phyloP scores from a whole-genome alignment of 2,329 filamentous ascomycete species.

The Cladosporium sp. region DNA sequence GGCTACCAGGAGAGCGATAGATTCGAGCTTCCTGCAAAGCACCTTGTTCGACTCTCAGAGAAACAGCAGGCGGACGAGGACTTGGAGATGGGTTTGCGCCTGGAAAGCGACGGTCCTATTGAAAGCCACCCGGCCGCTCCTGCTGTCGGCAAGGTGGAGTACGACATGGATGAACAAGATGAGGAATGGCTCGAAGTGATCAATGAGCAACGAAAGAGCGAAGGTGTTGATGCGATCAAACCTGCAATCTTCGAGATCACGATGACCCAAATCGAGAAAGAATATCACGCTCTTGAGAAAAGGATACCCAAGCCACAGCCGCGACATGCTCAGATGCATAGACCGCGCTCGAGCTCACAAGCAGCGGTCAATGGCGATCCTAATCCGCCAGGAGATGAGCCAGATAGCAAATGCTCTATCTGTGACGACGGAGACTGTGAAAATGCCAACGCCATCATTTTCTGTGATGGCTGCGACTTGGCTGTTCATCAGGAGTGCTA shows the following conservation, averaged over 20 bases:
- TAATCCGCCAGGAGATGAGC: constrained; percentile 75
- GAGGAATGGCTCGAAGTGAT: constrained; percentile 89
- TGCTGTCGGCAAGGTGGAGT: constrained; percentile 76
- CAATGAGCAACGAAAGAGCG: constrained; percentile 69
- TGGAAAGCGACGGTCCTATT: constrained; percentile 51
- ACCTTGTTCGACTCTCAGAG: constrained; percentile 60
- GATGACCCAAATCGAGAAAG: constrained; percentile 98
- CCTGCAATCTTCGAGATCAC: constrained; percentile 95
- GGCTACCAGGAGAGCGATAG: constrained; percentile 94
- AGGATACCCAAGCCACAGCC: constrained; percentile 95
- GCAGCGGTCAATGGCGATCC: constrained; percentile 94
- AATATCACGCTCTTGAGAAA: constrained; percentile 95
- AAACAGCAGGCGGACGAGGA: constrained; percentile 60
- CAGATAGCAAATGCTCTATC: constrained; percentile 94
- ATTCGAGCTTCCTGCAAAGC: constrained; percentile 71
- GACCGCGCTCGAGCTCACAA: constrained; percentile 86
- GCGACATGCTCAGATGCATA: constrained; percentile 89
- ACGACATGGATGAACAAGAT: constrained; percentile 99
- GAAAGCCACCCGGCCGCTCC: constrained; percentile 50
- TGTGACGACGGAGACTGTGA: constrained; percentile 99
- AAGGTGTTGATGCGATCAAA: constrained; percentile 76
- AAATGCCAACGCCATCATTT: constrained; percentile 98
- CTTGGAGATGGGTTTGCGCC: constrained; percentile 46
- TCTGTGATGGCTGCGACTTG: constrained; percentile 95
- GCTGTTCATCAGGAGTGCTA: constrained; percentile 99